Percentiles rank a stretch among this genome's conserved stretches.
phyloP scores from a whole-genome alignment of 768 basidiomycete species.

The Pholiota microspora region DNA sequence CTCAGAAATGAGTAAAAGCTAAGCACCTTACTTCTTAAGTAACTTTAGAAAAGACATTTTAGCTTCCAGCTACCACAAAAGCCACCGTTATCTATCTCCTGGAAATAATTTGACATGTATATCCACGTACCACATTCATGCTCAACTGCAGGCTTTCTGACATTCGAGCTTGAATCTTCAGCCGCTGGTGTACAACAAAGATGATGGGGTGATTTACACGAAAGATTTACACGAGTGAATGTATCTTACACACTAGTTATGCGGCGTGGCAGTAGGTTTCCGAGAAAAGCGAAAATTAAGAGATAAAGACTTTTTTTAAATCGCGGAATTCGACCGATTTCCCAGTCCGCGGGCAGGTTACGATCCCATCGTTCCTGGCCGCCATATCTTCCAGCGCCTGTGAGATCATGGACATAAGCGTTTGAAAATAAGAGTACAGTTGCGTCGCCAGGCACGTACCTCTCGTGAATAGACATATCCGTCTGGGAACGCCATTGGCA shows the following conservation, averaged over 20 bases:
- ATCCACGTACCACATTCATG: neutral
- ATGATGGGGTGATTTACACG: neutral
- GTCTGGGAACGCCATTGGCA: conserved; percentile 88
- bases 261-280: neutral
- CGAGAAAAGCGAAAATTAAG: conserved; percentile 38
- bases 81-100: neutral
- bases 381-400: conserved; percentile 91
- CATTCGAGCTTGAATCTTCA: neutral
- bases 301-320: conserved; percentile 89
- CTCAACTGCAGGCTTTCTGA: neutral
- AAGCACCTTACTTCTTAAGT: no score
- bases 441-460: conserved; percentile 42
- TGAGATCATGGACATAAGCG: conserved; percentile 7
- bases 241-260: neutral
- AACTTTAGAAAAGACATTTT: no score
- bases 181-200: neutral
- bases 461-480: conserved; percentile 94
- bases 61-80: no score
- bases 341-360: conserved; percentile 82
- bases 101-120: neutral
- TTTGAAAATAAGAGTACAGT: conserved; percentile 9
- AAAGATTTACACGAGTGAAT: neutral
- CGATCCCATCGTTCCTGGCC: conserved; percentile 68
- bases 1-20: no score
- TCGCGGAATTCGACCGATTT: conserved; percentile 59